These are phyloP conservation scores for Lagerstroemia speciosa DNA, from an alignment of 345 rosid genomes.

Conservation along the genomic window DNA sequence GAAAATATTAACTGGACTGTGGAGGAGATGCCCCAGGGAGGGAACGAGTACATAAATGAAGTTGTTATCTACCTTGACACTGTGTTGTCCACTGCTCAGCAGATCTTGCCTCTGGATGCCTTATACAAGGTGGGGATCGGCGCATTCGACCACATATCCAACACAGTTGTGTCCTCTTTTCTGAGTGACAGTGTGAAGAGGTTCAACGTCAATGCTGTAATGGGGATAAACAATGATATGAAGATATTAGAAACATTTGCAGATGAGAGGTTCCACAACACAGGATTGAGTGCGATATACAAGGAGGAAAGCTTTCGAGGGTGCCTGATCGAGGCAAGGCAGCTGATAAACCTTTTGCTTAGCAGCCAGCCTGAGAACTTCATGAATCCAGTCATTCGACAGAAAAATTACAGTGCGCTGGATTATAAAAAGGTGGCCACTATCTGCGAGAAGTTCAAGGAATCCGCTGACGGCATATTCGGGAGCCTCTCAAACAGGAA, in stretches of 20 bases:
- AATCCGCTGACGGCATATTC: constrained; percentile 74
- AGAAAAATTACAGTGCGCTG: constrained; percentile 67
- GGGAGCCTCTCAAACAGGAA: constrained; percentile 52
- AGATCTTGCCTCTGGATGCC: constrained; percentile 69
- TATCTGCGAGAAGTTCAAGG: constrained; percentile 86
- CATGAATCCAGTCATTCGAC: constrained; percentile 89
- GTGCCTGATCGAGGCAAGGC: constrained; percentile 74
- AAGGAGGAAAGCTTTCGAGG: constrained; percentile 64
- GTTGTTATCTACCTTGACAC: constrained; percentile 65
- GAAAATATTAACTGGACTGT: constrained; percentile 75
- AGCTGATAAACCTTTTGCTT: constrained; percentile 63
- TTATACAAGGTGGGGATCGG: constrained; percentile 71
- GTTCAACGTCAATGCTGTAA: constrained; percentile 74
- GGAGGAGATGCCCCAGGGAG: constrained; percentile 57
- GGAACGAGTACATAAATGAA: constrained; percentile 61
- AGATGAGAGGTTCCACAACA: constrained; percentile 64
- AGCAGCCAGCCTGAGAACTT: constrained; percentile 94
- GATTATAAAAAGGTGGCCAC: constrained; percentile 85
- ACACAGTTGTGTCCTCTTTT: constrained; percentile 56
- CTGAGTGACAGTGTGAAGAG: constrained; percentile 77
- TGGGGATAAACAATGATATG: constrained; percentile 59
- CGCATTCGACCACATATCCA: constrained; percentile 73
- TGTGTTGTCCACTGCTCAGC: constrained; percentile 75
- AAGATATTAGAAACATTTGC: constrained; percentile 71
- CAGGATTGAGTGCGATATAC: constrained; percentile 60